phyloP scores from a whole-genome alignment of 495 filamentous ascomycete genomes.

The Ascodesmis nigricans region DNA sequence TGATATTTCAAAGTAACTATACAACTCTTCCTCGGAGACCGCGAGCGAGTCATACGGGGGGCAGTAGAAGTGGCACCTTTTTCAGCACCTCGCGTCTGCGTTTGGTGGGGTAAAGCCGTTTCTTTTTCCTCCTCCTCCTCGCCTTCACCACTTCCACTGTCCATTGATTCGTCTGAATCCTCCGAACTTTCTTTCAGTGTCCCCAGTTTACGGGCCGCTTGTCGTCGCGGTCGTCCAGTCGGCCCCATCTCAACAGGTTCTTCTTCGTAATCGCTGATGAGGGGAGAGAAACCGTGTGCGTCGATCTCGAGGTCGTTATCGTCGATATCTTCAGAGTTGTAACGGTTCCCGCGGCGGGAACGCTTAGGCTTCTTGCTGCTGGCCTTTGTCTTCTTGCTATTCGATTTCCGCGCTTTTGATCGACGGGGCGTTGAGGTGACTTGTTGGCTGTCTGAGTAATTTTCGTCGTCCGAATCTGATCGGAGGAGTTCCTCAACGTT shows the following conservation, averaged over 20 bases:
- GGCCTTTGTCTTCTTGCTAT: neutral
- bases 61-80: conserved; percentile 16
- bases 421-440: neutral
- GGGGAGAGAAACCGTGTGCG: no score
- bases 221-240: conserved; percentile 15
- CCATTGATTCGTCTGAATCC: conserved; percentile 8
- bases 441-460: conserved; percentile 1
- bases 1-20: no score
- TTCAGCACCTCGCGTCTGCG: conserved; percentile 7
- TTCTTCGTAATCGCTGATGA: no score
- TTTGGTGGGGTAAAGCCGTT: conserved; percentile 12
- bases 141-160: conserved; percentile 2
- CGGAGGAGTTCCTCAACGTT: conserved; percentile 1
- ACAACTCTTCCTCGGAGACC: conserved; percentile 6
- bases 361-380: neutral
- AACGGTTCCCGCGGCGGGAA: neutral
- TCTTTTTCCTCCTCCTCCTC: conserved; percentile 11
- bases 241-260: conserved; percentile 12
- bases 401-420: no score
- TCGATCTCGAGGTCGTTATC: conserved; percentile 1
- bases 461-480: conserved; percentile 9
- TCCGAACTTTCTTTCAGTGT: conserved; percentile 17
- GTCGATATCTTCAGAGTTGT: conserved; percentile 1
- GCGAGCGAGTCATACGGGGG: conserved; percentile 14
- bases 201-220: conserved; percentile 13